Evolutionary conservation across 78 protist genomes (phyloP).

Genomic region (Dictyostelium capitatum): DNA sequence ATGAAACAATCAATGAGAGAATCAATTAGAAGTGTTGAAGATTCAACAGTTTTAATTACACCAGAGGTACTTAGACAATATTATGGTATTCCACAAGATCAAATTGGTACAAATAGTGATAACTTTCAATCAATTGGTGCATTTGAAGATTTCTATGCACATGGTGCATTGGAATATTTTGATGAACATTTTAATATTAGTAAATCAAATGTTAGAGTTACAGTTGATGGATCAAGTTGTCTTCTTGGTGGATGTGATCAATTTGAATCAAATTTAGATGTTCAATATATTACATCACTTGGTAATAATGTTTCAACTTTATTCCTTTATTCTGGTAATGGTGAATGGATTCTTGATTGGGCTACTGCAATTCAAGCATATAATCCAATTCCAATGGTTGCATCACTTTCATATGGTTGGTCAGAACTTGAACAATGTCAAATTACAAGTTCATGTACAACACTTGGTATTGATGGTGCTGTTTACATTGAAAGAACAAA

Average conservation of each 20-base stretch:
- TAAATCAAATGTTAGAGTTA: conserved; percentile 23
- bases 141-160: conserved; percentile 59
- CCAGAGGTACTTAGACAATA: conserved; percentile 49
- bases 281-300: conserved; percentile 67
- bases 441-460: conserved; percentile 46
- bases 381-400: conserved; percentile 59
- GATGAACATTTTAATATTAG: conserved; percentile 3
- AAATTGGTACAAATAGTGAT: conserved; percentile 7
- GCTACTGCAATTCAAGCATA: conserved; percentile 15
- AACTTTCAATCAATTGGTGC: conserved; percentile 76
- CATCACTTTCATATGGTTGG: conserved; percentile 80
- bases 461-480: conserved; percentile 18
- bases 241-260: conserved; percentile 53
- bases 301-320: conserved; percentile 50
- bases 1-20: conserved; percentile 25
- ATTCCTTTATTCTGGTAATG: conserved; percentile 46
- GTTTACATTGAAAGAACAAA: conserved; percentile 68
- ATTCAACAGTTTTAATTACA: conserved; percentile 36
- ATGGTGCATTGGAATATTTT: conserved; percentile 63
- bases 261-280: conserved; percentile 74
- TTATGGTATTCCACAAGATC: conserved; percentile 62
- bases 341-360: conserved; percentile 75
- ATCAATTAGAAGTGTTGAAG: neutral
- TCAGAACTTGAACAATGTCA: conserved; percentile 81
- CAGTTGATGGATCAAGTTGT: conserved; percentile 47